phyloP scores from a whole-genome alignment of 2,329 filamentous ascomycete species.

The Beauveria sp. region DNA sequence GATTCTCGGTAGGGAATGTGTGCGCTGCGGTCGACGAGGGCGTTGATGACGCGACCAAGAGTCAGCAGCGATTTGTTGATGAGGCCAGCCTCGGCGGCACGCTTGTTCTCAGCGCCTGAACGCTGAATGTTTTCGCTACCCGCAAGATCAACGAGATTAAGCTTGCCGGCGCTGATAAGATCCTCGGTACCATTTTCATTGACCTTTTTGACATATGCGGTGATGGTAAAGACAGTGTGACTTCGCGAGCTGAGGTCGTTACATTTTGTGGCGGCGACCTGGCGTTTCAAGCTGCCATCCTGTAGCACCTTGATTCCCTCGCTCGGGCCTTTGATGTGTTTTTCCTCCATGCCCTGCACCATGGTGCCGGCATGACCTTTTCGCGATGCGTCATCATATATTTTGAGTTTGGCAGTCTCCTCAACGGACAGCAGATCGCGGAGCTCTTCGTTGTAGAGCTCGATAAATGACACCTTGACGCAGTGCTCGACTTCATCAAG shows the following conservation, averaged over 20 bases:
- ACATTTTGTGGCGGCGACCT: constrained; percentile 99
- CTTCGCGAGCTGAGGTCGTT: constrained; percentile 96
- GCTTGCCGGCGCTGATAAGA: constrained; percentile 81
- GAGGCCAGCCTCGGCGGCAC: constrained; percentile 86
- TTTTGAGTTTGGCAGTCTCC: constrained; percentile 81
- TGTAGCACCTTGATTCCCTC: constrained; percentile 86
- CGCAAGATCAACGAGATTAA: constrained; percentile 93
- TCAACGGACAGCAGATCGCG: constrained; percentile 80
- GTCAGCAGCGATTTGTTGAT: constrained; percentile 98
- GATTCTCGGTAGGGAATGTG: constrained; percentile 94
- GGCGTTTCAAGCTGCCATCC: constrained; percentile 82
- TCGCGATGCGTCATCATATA: constrained; percentile 83
- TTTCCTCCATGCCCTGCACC: constrained; percentile 97
- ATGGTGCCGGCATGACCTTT: constrained; percentile 79
- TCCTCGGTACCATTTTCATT: constrained; percentile 82
- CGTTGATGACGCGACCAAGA: constrained; percentile 87
- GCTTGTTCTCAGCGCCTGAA: constrained; percentile 95
- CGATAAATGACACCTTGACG: constrained; percentile 97
- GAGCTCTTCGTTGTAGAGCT: constrained; percentile 96
- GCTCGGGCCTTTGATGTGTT: constrained; percentile 76
- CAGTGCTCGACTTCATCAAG: constrained; percentile 71
- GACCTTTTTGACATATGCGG: constrained; percentile 76
- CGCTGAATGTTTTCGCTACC: constrained; percentile 97
- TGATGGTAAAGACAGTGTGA: constrained; percentile 96
- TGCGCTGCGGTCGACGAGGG: constrained; percentile 77